These are phyloP conservation scores for Wickerhamomyces chaumierensis DNA, from an alignment of 805 yeast genomes.

Conservation along the genomic window DNA sequence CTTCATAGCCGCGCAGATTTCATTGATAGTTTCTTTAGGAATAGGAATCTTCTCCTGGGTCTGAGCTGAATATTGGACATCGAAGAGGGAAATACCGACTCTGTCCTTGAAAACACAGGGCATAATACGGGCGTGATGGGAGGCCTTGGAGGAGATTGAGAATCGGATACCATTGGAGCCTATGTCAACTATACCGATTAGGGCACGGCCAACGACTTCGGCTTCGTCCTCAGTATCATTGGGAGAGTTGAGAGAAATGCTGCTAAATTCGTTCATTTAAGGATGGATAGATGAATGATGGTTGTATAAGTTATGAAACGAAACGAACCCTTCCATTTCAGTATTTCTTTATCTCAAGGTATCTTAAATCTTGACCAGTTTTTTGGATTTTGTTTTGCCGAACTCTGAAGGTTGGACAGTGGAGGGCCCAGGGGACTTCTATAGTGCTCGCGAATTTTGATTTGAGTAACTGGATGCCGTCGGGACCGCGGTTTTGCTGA, in stretches of 20 bases:
- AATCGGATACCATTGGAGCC: slow-evolving; percentile 71
- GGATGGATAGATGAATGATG: too few relatives aligned
- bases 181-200: slow-evolving; percentile 61
- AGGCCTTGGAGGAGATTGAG: slow-evolving; percentile 57
- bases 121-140: slow-evolving; percentile 63
- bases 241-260: slow-evolving; percentile 8
- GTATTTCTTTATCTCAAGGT: too few relatives aligned
- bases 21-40: slow-evolving; percentile 44
- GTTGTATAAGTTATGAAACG: too few relatives aligned
- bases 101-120: slow-evolving; percentile 73
- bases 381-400: too few relatives aligned
- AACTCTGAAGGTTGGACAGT: too few relatives aligned
- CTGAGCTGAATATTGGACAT: slow-evolving; percentile 37
- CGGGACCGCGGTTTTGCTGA: too few relatives aligned
- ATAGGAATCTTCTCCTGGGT: slow-evolving; percentile 36
- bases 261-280: too few relatives aligned
- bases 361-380: too few relatives aligned
- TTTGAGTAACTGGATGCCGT: too few relatives aligned
- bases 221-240: slow-evolving; percentile 32
- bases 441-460: too few relatives aligned
- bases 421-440: too few relatives aligned
- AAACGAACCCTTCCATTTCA: too few relatives aligned
- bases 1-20: slow-evolving; percentile 50
- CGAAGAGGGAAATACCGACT: slow-evolving; percentile 58
- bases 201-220: slow-evolving; percentile 43